These are phyloP conservation scores for Dalbergia oliveri DNA, from an alignment of 306 rosid genomes.

Conservation along the genomic window DNA sequence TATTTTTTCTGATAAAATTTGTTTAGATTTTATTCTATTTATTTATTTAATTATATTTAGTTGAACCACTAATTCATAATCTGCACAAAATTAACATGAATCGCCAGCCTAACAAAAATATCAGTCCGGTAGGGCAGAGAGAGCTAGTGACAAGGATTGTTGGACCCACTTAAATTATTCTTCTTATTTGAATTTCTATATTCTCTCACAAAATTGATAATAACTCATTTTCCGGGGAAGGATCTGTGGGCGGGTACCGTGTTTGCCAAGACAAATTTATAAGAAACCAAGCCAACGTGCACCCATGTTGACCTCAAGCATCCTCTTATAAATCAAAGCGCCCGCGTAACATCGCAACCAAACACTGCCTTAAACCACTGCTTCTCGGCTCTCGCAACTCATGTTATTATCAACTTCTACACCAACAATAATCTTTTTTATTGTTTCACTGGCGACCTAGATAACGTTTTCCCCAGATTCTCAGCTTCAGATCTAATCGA, in stretches of 20 bases:
- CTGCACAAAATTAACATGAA: no score
- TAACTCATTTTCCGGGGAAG: background rate
- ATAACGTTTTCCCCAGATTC: background rate
- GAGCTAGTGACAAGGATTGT: background rate
- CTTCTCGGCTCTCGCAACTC: no score
- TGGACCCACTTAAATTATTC: background rate
- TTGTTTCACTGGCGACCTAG: background rate
- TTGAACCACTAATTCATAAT: no score
- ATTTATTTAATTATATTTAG: no score
- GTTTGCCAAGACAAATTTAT: constrained; percentile 54
- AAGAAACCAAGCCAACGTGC: constrained; percentile 39
- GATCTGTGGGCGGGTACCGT: constrained; percentile 49
- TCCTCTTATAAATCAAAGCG: background rate
- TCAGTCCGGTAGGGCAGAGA: background rate
- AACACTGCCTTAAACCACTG: constrained; percentile 25
- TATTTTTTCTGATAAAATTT: no score
- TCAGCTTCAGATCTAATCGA: constrained; percentile 29
- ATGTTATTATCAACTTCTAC: background rate
- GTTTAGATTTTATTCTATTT: no score
- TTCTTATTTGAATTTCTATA: background rate
- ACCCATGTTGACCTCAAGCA: constrained; percentile 41
- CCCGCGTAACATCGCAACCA: background rate
- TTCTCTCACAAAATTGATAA: background rate
- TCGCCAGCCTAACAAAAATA: background rate
- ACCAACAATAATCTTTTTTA: background rate